Evolutionary conservation across 768 basidiomycete species (phyloP), one percentile per base, ranked within the genome.

Genomic region (Mycena rebaudengoi): DNA sequence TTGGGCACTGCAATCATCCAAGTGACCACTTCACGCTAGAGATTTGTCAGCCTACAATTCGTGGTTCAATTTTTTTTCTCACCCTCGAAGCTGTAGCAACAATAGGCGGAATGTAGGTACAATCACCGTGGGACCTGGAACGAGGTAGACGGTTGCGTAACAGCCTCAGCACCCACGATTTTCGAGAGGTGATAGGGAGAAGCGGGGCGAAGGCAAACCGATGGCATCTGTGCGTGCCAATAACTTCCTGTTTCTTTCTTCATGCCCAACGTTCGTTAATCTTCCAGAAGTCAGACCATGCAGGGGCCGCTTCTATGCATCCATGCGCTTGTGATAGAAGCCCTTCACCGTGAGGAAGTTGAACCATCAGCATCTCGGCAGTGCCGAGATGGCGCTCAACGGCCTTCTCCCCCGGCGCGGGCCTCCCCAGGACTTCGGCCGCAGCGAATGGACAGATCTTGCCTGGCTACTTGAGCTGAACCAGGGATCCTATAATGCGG

Each of bases 391-490:
- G 59, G 71, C 62, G 4, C 60, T 72, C 25, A 72, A 72, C 37
- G 71, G 71, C 2, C 58, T 72, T 1, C 44, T 72, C 25, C 71
- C 71, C 14, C 51, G 71, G 6, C 57, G 66, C 20, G 61, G 71
- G 4, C 59, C 48, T 13, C 44, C 58, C 28, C 28, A 45, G 13
- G 64, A 66, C 56, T 33, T 69, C 28, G 21, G 14, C 16, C 51
- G 56, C 5, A 54, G 68, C 49, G 71, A 71, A 6, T 72, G 71
- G 71, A 60, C 44, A 11, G 71, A 72, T 54, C 49, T 72, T n/a
- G 71, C 71, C 4, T 71, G 70, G 71, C 37, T 72, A 41, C 56
- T 72, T 26, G 70, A 71, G 53, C 55, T 71, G 4, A 71, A 71
- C 39, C 70, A 71, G 39, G 70, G 64, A 11, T 71, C 65, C 41